phyloP scores from a whole-genome alignment of 495 filamentous ascomycete genomes.

The Neurospora sp. region DNA sequence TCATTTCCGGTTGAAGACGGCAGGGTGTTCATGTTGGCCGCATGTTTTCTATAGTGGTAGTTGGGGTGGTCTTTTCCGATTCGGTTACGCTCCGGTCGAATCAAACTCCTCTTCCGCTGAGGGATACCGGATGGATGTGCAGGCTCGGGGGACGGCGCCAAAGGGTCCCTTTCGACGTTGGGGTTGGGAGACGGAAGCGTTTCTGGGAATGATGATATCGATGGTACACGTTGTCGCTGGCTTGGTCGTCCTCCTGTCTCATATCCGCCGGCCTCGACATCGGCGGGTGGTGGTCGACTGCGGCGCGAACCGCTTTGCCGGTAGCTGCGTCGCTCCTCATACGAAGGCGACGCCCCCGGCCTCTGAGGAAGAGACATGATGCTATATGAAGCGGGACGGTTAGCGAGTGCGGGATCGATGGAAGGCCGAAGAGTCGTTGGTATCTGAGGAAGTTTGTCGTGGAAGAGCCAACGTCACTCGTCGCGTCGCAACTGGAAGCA shows the following conservation, averaged over 20 bases:
- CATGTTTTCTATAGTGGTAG: constrained; percentile 88
- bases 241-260: constrained; percentile 21
- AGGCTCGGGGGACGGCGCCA: constrained; percentile 25
- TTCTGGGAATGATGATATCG: constrained; percentile 39
- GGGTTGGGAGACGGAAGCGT: constrained; percentile 39
- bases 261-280: constrained; percentile 55
- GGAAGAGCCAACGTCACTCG: not conserved
- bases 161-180: constrained; percentile 33
- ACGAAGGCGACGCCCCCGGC: constrained; percentile 49
- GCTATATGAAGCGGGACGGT: constrained; percentile 10
- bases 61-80: constrained; percentile 81
- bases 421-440: not conserved
- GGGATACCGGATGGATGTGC: constrained; percentile 27
- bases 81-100: constrained; percentile 76
- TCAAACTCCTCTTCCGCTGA: constrained; percentile 68
- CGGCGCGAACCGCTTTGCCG: constrained; percentile 41
- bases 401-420: constrained; percentile 8
- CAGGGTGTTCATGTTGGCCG: constrained; percentile 74
- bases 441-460: not conserved
- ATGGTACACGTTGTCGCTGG: constrained; percentile 38
- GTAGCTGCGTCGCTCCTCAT: constrained; percentile 49
- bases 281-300: constrained; percentile 45
- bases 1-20: constrained; percentile 91
- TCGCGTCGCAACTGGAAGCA: not conserved
- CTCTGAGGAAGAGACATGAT: constrained; percentile 61